These are phyloP conservation scores for Septoria petroselini DNA, from an alignment of 2,329 filamentous ascomycete species.

Conservation along the genomic window DNA sequence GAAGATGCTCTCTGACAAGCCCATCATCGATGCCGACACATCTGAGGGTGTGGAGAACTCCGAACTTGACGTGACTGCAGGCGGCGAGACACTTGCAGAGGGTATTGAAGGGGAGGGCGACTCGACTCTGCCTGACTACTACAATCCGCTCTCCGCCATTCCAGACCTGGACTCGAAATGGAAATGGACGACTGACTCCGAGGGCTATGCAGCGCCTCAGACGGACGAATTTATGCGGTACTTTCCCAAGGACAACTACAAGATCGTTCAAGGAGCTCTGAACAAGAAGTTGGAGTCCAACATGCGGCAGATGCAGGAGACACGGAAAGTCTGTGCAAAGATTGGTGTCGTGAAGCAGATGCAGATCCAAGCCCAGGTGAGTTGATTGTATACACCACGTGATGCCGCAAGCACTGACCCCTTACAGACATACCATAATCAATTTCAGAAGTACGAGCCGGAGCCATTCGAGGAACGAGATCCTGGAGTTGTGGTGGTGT, in stretches of 20 bases:
- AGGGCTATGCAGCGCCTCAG: constrained; percentile 85
- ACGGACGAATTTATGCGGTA: constrained; percentile 79
- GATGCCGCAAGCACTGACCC: constrained; percentile 23
- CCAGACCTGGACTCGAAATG: constrained; percentile 77
- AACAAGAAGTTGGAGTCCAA: constrained; percentile 82
- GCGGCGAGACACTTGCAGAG: constrained; percentile 79
- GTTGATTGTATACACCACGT: constrained; percentile 40
- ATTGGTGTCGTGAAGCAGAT: constrained; percentile 99
- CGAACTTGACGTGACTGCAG: constrained; percentile 47
- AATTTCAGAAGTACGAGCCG: constrained; percentile 94
- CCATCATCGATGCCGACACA: constrained; percentile 43
- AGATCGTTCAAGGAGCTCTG: constrained; percentile 69
- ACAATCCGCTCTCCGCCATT: constrained; percentile 79
- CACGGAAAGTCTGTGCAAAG: constrained; percentile 90
- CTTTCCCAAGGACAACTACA: constrained; percentile 71
- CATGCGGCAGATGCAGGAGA: constrained; percentile 93
- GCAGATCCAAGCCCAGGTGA: constrained; percentile 78
- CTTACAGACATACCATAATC: constrained; percentile 84
- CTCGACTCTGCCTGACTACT: constrained; percentile 86
- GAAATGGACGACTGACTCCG: constrained; percentile 83
- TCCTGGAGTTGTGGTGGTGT: constrained; percentile 82
- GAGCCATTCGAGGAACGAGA: constrained; percentile 85
- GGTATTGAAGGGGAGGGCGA: constrained; percentile 83
- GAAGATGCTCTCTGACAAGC: constrained; percentile 46
- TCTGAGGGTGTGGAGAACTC: constrained; percentile 46